A percentile compares a stretch with the other conserved stretches of the same genome.
phyloP scores from a whole-genome alignment of 2,329 filamentous ascomycete species.

The Didymella arachidicola region DNA sequence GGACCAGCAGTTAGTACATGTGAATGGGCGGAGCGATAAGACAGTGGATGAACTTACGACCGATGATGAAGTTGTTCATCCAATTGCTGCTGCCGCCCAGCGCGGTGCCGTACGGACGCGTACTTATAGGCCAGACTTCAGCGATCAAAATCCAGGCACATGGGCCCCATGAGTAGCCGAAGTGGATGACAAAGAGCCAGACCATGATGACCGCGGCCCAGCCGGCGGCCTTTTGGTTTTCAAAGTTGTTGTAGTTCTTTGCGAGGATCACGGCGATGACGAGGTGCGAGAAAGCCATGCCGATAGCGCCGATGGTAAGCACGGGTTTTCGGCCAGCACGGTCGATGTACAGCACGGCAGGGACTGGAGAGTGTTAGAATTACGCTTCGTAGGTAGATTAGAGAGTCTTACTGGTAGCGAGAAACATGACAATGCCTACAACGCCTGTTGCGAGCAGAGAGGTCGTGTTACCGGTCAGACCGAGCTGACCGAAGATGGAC shows the following conservation, averaged over 20 bases:
- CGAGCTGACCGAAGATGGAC: slow-evolving; percentile 59
- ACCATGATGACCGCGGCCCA: slow-evolving; percentile 75
- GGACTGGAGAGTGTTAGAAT: slow-evolving; percentile 53
- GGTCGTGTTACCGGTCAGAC: slow-evolving; percentile 55
- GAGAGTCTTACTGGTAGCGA: slow-evolving; percentile 57
- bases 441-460: slow-evolving; percentile 74
- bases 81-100: slow-evolving; percentile 64
- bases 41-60: slow-evolving; percentile 44
- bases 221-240: slow-evolving; percentile 65
- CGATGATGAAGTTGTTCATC: slow-evolving; percentile 68
- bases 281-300: slow-evolving; percentile 74
- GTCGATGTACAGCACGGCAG: slow-evolving; percentile 71
- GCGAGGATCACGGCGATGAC: slow-evolving; percentile 76
- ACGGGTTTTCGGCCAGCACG: slow-evolving; percentile 70
- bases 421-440: slow-evolving; percentile 74
- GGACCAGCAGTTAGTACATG: too few relatives aligned
- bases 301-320: slow-evolving; percentile 69
- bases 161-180: slow-evolving; percentile 79
- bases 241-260: slow-evolving; percentile 66
- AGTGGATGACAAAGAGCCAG: slow-evolving; percentile 78
- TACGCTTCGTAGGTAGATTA: background rate
- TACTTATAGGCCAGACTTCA: slow-evolving; percentile 76
- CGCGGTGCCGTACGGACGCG: slow-evolving; percentile 72
- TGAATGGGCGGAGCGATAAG: too few relatives aligned
- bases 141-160: slow-evolving; percentile 77